Percentiles rank a stretch among this genome's conserved stretches.
phyloP scores from a whole-genome alignment of 345 rosid species.

The Pistacia integerrima region DNA sequence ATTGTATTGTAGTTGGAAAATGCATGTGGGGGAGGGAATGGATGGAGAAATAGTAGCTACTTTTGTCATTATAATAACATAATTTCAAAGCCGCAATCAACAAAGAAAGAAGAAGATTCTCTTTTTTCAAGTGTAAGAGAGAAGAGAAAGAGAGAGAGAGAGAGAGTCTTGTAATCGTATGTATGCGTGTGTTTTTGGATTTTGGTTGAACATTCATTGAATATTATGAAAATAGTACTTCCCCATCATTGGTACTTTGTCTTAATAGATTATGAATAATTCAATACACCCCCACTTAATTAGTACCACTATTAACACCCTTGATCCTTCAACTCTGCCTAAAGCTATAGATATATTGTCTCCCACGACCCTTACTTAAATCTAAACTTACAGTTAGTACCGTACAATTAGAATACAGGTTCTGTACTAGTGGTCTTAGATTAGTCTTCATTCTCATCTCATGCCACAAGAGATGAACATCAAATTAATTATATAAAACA shows the following conservation, averaged over 20 bases:
- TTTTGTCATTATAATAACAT: neutral
- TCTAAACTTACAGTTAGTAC: conserved; percentile 16
- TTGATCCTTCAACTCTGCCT: conserved; percentile 7
- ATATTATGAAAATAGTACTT: conserved; percentile 12
- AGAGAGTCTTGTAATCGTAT: neutral
- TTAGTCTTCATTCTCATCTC: neutral
- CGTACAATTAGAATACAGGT: conserved; percentile 7
- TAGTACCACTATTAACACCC: neutral
- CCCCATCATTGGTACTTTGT: conserved; percentile 32
- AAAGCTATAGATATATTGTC: conserved; percentile 25
- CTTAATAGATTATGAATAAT: conserved; percentile 20
- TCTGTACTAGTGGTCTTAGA: neutral
- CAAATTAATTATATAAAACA: neutral
- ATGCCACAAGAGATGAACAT: neutral
- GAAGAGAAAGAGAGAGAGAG: neutral
- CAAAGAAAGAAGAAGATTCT: conserved; percentile 1
- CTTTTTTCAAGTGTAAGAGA: neutral
- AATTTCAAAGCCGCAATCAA: conserved; percentile 12
- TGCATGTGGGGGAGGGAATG: neutral
- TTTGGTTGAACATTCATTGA: conserved; percentile 24
- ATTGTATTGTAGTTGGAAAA: too few relatives aligned
- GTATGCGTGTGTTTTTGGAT: neutral
- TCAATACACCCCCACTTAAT: conserved; percentile 23
- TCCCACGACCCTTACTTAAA: conserved; percentile 27
- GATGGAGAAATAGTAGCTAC: neutral